phyloP scores from a whole-genome alignment of 345 rosid genomes.

The Acer saccharum region DNA sequence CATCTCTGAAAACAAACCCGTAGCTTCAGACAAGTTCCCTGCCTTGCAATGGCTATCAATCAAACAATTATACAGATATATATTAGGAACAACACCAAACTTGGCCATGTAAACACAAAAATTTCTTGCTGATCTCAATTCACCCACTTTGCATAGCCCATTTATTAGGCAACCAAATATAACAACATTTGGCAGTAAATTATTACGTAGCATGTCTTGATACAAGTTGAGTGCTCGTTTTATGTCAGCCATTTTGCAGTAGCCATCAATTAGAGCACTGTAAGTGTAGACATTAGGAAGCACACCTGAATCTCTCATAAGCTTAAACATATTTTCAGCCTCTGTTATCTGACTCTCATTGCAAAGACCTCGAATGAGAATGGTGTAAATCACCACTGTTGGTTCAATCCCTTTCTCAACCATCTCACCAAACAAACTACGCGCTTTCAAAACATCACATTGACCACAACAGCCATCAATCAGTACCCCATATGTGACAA shows the following conservation, averaged over 20 bases:
- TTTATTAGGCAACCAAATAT: slow-evolving; percentile 54
- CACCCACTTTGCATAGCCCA: slow-evolving; percentile 59
- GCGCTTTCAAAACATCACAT: slow-evolving; percentile 45
- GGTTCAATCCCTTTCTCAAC: slow-evolving; percentile 43
- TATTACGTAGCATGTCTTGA: slow-evolving; percentile 38
- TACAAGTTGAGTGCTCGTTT: slow-evolving; percentile 48
- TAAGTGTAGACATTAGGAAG: slow-evolving; percentile 57
- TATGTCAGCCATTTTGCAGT: slow-evolving; percentile 46
- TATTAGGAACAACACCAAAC: slow-evolving; percentile 59
- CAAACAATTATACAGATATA: slow-evolving; percentile 55
- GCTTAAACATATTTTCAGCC: slow-evolving; percentile 44
- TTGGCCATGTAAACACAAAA: slow-evolving; percentile 55
- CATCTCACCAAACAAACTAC: slow-evolving; percentile 51
- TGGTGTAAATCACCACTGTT: slow-evolving; percentile 54
- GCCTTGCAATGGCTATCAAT: slow-evolving; percentile 55
- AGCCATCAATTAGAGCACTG: slow-evolving; percentile 55
- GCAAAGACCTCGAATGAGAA: slow-evolving; percentile 54
- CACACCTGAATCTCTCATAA: slow-evolving; percentile 44
- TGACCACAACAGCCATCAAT: slow-evolving; percentile 55
- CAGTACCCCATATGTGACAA: slow-evolving; percentile 58
- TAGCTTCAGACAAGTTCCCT: slow-evolving; percentile 46
- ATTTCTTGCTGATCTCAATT: slow-evolving; percentile 45
- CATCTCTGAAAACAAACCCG: slow-evolving; percentile 52
- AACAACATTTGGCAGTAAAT: slow-evolving; percentile 55
- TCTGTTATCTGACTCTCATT: slow-evolving; percentile 40